Percentiles rank a stretch among this genome's conserved stretches.
Conservation (phyloP, 306 rosid genomes). For the Elaeagnus macrophylla region DNA sequence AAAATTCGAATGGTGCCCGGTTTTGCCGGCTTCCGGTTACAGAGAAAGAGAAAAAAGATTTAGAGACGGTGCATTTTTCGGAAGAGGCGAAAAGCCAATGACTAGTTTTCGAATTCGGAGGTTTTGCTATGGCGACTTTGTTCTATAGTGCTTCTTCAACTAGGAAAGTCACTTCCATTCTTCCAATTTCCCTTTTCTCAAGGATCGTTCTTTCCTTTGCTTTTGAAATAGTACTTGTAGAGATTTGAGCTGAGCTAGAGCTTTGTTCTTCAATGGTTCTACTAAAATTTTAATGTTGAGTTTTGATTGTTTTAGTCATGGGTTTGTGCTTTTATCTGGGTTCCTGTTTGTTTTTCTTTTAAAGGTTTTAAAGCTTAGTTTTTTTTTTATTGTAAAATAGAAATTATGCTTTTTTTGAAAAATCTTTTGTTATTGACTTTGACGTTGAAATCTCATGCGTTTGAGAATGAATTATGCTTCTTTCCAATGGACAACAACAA, state of each 20-base stretch:
- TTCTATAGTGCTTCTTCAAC: constrained; percentile 16
- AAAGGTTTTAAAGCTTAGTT: constrained; percentile 4
- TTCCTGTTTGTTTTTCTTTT: not conserved
- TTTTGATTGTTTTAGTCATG: constrained; percentile 5
- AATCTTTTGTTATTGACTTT: constrained; percentile 11
- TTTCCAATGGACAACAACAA: not conserved
- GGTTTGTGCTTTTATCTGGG: constrained; percentile 3
- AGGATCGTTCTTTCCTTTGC: not conserved
- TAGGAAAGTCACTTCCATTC: constrained; percentile 6
- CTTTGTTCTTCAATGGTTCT: constrained; percentile 6
- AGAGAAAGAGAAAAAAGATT: constrained; percentile 4
- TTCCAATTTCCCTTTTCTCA: not conserved
- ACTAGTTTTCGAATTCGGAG: constrained; percentile 17
- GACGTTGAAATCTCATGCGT: constrained; percentile 1
- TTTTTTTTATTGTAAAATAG: too few species aligned
- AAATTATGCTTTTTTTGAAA: constrained; percentile 4
- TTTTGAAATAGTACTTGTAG: not conserved
- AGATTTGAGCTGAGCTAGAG: constrained; percentile 4
- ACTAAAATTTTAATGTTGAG: constrained; percentile 5
- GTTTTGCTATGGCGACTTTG: constrained; percentile 21
- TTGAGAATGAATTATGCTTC: not conserved
- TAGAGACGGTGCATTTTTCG: constrained; percentile 5
- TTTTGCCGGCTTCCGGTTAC: constrained; percentile 26
- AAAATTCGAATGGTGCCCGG: not conserved
- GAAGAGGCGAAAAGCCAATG: constrained; percentile 26